Evolutionary conservation across 805 yeast genomes (phyloP).

Genomic region (Candida insectorum): DNA sequence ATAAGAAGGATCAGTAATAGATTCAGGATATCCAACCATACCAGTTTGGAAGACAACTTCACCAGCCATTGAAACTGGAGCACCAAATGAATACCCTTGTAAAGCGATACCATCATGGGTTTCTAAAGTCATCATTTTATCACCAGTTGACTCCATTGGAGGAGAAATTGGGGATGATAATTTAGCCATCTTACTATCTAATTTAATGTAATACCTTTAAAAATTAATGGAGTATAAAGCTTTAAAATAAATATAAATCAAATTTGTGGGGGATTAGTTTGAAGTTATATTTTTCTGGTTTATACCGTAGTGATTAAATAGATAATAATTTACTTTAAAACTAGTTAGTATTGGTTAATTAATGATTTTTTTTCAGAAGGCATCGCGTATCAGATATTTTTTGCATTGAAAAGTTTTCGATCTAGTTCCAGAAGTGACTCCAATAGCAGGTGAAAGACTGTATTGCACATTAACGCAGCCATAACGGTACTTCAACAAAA

Average conservation of each 20-base stretch:
- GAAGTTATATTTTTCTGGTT: slow-evolving; percentile 1
- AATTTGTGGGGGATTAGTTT: slow-evolving; percentile 3
- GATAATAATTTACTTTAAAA: slow-evolving; percentile 7
- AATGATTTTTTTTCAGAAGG: slow-evolving; percentile 2
- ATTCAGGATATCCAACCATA: slow-evolving; percentile 99
- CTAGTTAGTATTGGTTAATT: slow-evolving; percentile 1
- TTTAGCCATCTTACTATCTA: slow-evolving; percentile 9
- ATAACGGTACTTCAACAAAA: no score
- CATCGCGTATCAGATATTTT: no score
- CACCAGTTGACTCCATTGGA: slow-evolving; percentile 80
- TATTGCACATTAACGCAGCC: no score
- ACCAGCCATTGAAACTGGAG: slow-evolving; percentile 84
- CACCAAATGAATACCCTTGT: slow-evolving; percentile 97
- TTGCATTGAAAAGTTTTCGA: no score
- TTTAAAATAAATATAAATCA: slow-evolving; percentile 1
- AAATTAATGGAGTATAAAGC: background rate
- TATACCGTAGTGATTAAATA: slow-evolving; percentile 6
- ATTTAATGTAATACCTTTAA: background rate
- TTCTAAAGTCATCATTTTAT: slow-evolving; percentile 82
- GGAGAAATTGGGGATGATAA: slow-evolving; percentile 81
- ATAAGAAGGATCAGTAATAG: slow-evolving; percentile 97
- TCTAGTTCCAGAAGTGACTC: no score
- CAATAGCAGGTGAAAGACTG: no score
- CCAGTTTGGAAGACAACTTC: slow-evolving; percentile 99
- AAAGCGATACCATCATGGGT: slow-evolving; percentile 80